Base-by-base conservation (phyloP, 1,284 basidiomycete genomes). In the Pseudozyma sp. region DNA sequence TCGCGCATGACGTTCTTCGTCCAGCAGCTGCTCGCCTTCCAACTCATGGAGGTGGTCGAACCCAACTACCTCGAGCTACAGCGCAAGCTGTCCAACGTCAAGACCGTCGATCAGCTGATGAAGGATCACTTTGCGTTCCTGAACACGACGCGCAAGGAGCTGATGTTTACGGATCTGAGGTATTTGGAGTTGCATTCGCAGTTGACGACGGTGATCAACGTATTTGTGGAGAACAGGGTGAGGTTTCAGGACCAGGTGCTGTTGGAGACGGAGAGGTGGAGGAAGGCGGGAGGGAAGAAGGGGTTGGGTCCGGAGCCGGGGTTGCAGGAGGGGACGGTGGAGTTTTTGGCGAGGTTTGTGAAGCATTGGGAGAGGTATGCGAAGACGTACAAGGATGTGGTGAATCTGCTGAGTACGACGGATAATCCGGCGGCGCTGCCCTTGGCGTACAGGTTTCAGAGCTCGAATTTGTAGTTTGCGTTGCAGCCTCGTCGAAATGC, bases 31-130 rank as follows among this genome's bases (percentile, higher is more conserved):
- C 69, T 83, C 1, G 81, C 81, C 1, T 84, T 83, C 54, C 77
- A 79, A 39, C 75, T 80, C 47, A 71, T 57, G 55, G 81, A 84
- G 61, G 76, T 84, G 43, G 61, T 84, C 35, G 82, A 83, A 59
- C 82, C 81, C 13, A 82, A 82, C 68, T 83, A 80, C 63, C 50
- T 70, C 31, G 75, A 82, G 8, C 67, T 84, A 11, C 80, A 82
- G 54, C 52, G 55, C 29, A 77, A 77, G 68, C 67, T 84, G 56
- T 61, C 55, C 34, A 67, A 57, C 10, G 81, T 80, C 17, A 75
- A 70, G 49, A 83, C 82, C 17, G 82, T 84, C 13, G 82, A 84
- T 56, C 77, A 81, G 58, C 73, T 84, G 30, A 80, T 84, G 81
- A 79, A 78, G 55, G 74, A 83, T 52, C 82, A 84, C 54, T 80